phyloP scores from a whole-genome alignment of 2,329 filamentous ascomycete genomes.

The Penicillium sclerotigenum region DNA sequence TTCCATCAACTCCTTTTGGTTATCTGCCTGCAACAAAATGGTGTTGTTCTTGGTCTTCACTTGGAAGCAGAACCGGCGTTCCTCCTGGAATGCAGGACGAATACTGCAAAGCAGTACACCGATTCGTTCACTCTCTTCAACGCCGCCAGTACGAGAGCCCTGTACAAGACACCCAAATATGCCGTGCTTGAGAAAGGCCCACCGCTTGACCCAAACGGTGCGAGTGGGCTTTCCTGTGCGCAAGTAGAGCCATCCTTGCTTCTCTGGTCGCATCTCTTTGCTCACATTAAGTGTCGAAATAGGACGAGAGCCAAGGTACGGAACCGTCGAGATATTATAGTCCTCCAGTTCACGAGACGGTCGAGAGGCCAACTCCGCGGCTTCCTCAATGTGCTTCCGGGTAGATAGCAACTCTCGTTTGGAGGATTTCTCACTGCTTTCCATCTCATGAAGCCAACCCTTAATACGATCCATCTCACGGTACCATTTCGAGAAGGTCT shows the following conservation, averaged over 20 bases:
- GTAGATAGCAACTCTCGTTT: conserved; percentile 75
- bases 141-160: conserved; percentile 72
- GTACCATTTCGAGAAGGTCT: conserved; percentile 63
- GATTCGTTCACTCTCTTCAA: conserved; percentile 94
- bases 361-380: conserved; percentile 65
- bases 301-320: conserved; percentile 70
- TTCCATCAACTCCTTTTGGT: conserved; percentile 83
- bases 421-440: conserved; percentile 79
- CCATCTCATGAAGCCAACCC: conserved; percentile 94
- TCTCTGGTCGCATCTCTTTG: conserved; percentile 59
- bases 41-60: conserved; percentile 96
- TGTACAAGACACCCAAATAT: conserved; percentile 95
- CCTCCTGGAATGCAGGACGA: conserved; percentile 85
- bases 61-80: conserved; percentile 94
- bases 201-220: conserved; percentile 84
- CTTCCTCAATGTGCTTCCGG: conserved; percentile 77
- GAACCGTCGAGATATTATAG: conserved; percentile 85
- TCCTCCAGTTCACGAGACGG: conserved; percentile 91
- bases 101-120: conserved; percentile 92
- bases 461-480: conserved; percentile 86
- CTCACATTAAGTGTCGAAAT: conserved; percentile 61
- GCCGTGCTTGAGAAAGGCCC: conserved; percentile 94
- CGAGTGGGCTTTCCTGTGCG: conserved; percentile 84
- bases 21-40: conserved; percentile 87
- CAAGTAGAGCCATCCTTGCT: conserved; percentile 92